Percentiles rank a stretch among this genome's conserved stretches.
These are phyloP conservation scores for Rubroboletus satanas DNA, from an alignment of 768 basidiomycete genomes.

Conservation along the genomic window DNA sequence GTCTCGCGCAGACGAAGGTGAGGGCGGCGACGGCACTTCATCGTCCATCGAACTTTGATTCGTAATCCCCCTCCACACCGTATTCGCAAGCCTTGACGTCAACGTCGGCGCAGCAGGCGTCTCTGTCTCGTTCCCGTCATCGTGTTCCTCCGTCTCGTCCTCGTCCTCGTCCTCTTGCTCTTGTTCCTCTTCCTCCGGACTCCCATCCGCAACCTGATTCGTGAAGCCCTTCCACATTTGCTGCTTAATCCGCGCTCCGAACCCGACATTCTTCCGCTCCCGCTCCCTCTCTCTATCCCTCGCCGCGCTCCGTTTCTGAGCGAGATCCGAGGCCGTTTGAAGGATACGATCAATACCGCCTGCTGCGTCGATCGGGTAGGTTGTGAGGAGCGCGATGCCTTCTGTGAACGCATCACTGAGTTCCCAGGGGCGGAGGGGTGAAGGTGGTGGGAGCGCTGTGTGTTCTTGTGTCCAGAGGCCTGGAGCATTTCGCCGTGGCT, in stretches of 20 bases:
- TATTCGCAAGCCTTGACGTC: constrained; percentile 53
- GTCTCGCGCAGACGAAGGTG: constrained; percentile 31
- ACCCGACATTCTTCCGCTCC: constrained; percentile 36
- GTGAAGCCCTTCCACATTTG: constrained; percentile 69
- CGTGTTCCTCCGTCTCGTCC: constrained; percentile 25
- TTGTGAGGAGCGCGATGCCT: constrained; percentile 59
- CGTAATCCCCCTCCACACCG: constrained; percentile 75
- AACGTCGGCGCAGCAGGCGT: constrained; percentile 36
- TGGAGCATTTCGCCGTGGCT: constrained; percentile 37
- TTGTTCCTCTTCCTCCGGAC: constrained; percentile 27
- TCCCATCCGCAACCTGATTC: constrained; percentile 42
- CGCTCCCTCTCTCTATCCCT: constrained; percentile 22
- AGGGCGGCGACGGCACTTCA: constrained; percentile 41
- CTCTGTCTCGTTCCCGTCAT: constrained; percentile 47
- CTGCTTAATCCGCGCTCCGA: constrained; percentile 55
- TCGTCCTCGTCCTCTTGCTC: constrained; percentile 37
- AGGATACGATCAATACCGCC: constrained; percentile 71
- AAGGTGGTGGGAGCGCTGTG: constrained; percentile 33
- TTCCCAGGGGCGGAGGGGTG: constrained; percentile 47
- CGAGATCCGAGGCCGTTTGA: constrained; percentile 63
- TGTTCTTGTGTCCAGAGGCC: constrained; percentile 55
- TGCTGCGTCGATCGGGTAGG: constrained; percentile 58
- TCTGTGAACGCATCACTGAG: constrained; percentile 64
- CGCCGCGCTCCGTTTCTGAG: constrained; percentile 46
- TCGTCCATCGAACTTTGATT: constrained; percentile 73